phyloP scores from a whole-genome alignment of 345 rosid species.

The Brassica rapa region DNA sequence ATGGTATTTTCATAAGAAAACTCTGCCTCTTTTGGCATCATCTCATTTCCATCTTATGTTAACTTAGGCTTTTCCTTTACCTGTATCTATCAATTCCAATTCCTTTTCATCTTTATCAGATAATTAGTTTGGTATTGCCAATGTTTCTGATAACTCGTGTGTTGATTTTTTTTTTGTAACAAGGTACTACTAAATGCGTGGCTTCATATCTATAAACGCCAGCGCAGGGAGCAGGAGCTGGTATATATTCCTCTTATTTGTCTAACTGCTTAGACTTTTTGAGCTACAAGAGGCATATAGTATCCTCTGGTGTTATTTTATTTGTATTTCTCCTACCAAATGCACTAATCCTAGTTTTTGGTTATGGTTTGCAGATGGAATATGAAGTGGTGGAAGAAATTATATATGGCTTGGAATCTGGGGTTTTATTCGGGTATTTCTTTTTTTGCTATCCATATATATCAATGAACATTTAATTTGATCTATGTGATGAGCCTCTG shows the following conservation, averaged over 20 bases:
- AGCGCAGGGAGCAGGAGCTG: slow-evolving; percentile 84
- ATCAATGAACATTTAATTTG: background rate
- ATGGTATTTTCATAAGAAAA: slow-evolving; percentile 29
- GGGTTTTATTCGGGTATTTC: slow-evolving; percentile 85
- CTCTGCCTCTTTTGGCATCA: slow-evolving; percentile 14
- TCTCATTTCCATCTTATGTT: background rate
- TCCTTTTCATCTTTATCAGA: background rate
- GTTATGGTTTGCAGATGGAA: slow-evolving; percentile 70
- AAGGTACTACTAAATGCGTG: slow-evolving; percentile 87
- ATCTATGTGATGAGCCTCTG: background rate
- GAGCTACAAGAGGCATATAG: too few relatives aligned
- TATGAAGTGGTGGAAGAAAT: slow-evolving; percentile 98
- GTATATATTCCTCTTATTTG: slow-evolving; percentile 40
- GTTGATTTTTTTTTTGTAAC: slow-evolving; percentile 14
- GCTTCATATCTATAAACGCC: slow-evolving; percentile 83
- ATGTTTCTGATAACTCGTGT: slow-evolving; percentile 18
- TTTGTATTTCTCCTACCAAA: background rate
- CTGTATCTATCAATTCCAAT: background rate
- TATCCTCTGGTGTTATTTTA: background rate
- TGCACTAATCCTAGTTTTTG: slow-evolving; percentile 23
- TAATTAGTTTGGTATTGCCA: slow-evolving; percentile 7
- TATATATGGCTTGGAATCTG: slow-evolving; percentile 94
- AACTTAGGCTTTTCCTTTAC: background rate
- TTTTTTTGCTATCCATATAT: background rate
- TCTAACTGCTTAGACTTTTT: background rate